A percentile compares a stretch with the other conserved stretches of the same genome.
These are phyloP conservation scores for Pyrus communis DNA, from an alignment of 306 rosid genomes.

Conservation along the genomic window DNA sequence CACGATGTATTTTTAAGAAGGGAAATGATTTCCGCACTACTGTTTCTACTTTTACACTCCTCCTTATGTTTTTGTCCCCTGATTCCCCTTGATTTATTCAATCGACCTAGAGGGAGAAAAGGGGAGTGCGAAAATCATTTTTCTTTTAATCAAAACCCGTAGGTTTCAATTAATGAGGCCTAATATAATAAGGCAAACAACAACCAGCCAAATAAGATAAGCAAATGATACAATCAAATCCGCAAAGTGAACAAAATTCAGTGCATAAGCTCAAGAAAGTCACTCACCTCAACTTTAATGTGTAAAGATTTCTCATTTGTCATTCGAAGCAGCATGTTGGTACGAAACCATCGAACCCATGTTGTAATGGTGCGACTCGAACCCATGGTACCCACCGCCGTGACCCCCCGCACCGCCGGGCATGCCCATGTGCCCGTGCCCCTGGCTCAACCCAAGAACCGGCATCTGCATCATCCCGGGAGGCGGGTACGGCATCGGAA, in stretches of 20 bases:
- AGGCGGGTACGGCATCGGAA: slow-evolving; percentile 21
- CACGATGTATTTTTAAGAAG: neutral
- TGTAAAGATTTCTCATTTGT: neutral
- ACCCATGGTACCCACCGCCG: slow-evolving; percentile 32
- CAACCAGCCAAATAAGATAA: neutral
- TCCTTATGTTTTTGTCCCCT: no score
- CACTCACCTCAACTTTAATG: slow-evolving; percentile 18
- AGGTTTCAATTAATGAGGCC: neutral
- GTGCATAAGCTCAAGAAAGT: neutral
- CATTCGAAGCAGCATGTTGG: slow-evolving; percentile 19
- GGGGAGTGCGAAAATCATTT: neutral
- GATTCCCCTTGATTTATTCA: neutral
- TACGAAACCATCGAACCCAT: slow-evolving; percentile 36
- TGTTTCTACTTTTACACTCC: no score
- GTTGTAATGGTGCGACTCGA: slow-evolving; percentile 35
- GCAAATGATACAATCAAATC: neutral
- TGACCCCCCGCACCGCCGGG: slow-evolving; percentile 13
- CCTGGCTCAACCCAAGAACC: slow-evolving; percentile 40
- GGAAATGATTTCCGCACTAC: neutral
- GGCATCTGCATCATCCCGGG: slow-evolving; percentile 31
- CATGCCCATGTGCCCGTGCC: slow-evolving; percentile 45
- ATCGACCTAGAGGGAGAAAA: neutral
- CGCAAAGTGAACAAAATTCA: neutral
- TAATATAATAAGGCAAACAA: neutral
- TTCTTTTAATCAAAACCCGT: neutral